Evolutionary conservation across 2,329 filamentous ascomycete species (phyloP), one percentile per base, ranked within the genome.

Genomic region (Macroventuria anomochaeta): DNA sequence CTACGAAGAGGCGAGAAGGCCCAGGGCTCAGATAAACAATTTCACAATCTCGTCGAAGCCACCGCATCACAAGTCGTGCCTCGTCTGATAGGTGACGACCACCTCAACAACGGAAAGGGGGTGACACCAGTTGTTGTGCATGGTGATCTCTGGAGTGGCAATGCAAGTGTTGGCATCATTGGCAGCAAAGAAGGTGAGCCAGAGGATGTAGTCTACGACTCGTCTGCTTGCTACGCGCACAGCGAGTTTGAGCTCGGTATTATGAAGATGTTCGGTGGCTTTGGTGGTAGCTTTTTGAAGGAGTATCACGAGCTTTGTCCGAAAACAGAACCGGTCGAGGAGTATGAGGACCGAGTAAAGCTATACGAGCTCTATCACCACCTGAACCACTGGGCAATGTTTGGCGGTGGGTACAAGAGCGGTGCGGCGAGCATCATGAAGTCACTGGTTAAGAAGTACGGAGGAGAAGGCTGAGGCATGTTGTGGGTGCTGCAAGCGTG

Each of bases 201-300:
- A 0, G 89, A 93, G 63, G 90, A 92, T 60, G 85, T 96, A 0
- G 85, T 96, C 1, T 97, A 87, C 69, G 93, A 97, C 69, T 86
- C 92, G 0, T 88, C 88, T 2, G 83, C 86, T 34, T 89, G 89
- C 59, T 97, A 96, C 69, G 91, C 88, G 1, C 93, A 97, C 71
- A 88, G 83, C 1, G 93, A 97, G 78, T 97, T 88, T 73, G 93
- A 97, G 63, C 78, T 96, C 46, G 93, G 93, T 0, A 96, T 96
- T 62, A 97, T 97, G 92, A 85, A 83, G 44, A 96, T 97, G 92
- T 97, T 97, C 81, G 93, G 93, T 0, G 93, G 93, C 0, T 96
- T 96, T 74, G 86, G 86, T 0, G 65, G 73, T 0, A 73, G 69
- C 1, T 96, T 96, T 66, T 86, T 89, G 80, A 81, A 81, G 26